These are phyloP conservation scores for Haematococcus sp. DNA, from an alignment of 139 green algal genomes.

Conservation along the genomic window DNA sequence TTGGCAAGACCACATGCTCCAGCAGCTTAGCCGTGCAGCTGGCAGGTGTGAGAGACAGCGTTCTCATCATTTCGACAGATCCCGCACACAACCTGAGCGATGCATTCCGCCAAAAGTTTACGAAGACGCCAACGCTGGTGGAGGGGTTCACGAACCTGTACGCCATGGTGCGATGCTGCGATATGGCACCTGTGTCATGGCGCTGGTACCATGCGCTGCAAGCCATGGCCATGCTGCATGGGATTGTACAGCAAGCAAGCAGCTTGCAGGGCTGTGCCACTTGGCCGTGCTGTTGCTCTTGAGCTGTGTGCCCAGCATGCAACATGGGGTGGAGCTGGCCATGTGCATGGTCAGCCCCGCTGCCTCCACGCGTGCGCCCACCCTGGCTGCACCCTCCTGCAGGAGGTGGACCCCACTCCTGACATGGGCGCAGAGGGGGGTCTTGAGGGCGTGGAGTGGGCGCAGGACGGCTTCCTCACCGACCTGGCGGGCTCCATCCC, in stretches of 20 bases:
- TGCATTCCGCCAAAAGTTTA: constrained; percentile 96
- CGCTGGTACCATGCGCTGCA: neutral
- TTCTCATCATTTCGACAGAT: constrained; percentile 96
- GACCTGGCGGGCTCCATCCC: constrained; percentile 90
- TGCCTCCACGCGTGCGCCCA: too few relatives aligned
- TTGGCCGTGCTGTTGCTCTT: neutral
- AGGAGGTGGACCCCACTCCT: constrained; percentile 93
- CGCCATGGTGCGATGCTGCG: constrained; percentile 94
- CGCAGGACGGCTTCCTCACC: constrained; percentile 66
- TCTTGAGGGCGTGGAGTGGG: constrained; percentile 62
- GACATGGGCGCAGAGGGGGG: constrained; percentile 51
- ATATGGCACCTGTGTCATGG: neutral
- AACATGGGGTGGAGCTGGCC: too few relatives aligned
- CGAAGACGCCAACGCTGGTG: constrained; percentile 72
- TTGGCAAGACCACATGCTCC: constrained; percentile 89
- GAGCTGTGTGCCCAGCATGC: neutral
- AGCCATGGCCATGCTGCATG: neutral
- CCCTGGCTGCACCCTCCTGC: too few relatives aligned
- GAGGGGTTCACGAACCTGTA: constrained; percentile 91
- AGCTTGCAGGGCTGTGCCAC: neutral
- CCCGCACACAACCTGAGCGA: constrained; percentile 96
- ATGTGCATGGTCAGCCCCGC: too few relatives aligned
- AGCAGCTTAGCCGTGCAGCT: constrained; percentile 87
- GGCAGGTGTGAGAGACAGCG: constrained; percentile 67
- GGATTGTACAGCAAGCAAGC: too few relatives aligned